phyloP scores from a whole-genome alignment of 306 rosid species.

The Benincasa hispida region DNA sequence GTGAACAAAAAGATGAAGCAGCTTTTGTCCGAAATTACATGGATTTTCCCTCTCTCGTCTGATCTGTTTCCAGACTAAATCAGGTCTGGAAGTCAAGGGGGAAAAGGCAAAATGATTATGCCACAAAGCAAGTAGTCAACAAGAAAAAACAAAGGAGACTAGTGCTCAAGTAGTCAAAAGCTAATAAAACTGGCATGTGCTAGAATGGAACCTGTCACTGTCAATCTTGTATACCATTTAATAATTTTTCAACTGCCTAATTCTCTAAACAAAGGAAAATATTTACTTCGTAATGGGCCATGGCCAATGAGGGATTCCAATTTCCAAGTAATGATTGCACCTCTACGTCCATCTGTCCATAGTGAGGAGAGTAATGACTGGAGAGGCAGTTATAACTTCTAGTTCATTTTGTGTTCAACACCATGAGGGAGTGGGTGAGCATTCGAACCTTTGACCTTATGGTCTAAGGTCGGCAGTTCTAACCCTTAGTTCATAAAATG shows the following conservation, averaged over 20 bases:
- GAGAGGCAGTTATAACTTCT: neutral
- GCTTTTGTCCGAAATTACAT: neutral
- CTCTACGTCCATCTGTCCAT: neutral
- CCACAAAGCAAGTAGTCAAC: neutral
- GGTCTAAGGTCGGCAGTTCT: neutral
- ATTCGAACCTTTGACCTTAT: no score
- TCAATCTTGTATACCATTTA: neutral
- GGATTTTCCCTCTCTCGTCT: neutral
- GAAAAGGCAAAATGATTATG: neutral
- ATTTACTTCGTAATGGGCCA: neutral
- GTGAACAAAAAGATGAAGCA: neutral
- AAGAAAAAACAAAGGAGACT: no score
- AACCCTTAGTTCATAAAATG: neutral
- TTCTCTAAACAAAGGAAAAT: neutral
- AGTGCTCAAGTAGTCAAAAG: neutral
- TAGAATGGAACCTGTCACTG: neutral
- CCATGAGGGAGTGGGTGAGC: no score
- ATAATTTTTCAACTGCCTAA: neutral
- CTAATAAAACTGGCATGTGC: neutral
- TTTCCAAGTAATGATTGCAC: neutral
- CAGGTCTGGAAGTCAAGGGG: neutral
- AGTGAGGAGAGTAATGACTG: neutral
- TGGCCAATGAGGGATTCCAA: neutral
- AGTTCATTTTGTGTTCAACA: no score
- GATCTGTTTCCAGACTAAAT: neutral